phyloP scores from a whole-genome alignment of 2,329 filamentous ascomycete genomes.

The Penicillium sp. region DNA sequence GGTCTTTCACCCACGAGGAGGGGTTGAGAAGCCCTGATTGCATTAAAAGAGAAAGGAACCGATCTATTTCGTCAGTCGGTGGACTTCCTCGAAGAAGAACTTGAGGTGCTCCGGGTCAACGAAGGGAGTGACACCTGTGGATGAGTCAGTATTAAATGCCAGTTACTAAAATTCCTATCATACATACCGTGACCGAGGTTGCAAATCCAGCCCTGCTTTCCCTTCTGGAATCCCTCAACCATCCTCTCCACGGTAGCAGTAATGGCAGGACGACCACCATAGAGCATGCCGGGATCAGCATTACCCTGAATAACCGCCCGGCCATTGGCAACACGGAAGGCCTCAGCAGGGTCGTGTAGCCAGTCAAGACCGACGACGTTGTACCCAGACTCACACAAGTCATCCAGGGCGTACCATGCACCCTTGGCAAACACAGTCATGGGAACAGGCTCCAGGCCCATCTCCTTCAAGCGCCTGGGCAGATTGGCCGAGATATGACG shows the following conservation, averaged over 20 bases:
- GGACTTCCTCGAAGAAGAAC: constrained; percentile 92
- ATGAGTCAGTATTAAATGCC: constrained; percentile 26
- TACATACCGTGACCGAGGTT: constrained; percentile 89
- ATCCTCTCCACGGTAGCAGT: constrained; percentile 81
- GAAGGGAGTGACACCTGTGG: constrained; percentile 82
- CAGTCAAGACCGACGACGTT: constrained; percentile 94
- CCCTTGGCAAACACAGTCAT: constrained; percentile 99
- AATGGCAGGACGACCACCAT: constrained; percentile 80
- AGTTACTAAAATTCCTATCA: neutral
- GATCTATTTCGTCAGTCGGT: constrained; percentile 55
- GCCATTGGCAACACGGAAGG: constrained; percentile 76
- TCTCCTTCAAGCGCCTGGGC: constrained; percentile 71
- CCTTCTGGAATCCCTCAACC: constrained; percentile 80
- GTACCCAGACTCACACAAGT: constrained; percentile 85
- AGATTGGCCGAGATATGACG: constrained; percentile 80
- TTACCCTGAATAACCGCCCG: constrained; percentile 90
- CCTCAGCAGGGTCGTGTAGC: constrained; percentile 85
- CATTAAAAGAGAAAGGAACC: constrained; percentile 7
- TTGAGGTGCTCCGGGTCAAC: constrained; percentile 92
- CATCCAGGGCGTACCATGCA: constrained; percentile 91
- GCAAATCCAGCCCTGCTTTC: constrained; percentile 92
- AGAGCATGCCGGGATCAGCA: constrained; percentile 89
- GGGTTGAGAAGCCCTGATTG: constrained; percentile 14
- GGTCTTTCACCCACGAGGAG: constrained; percentile 1
- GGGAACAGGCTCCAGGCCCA: constrained; percentile 78